phyloP scores from a whole-genome alignment of 257 asterid species.

The Osmanthus fragrans region DNA sequence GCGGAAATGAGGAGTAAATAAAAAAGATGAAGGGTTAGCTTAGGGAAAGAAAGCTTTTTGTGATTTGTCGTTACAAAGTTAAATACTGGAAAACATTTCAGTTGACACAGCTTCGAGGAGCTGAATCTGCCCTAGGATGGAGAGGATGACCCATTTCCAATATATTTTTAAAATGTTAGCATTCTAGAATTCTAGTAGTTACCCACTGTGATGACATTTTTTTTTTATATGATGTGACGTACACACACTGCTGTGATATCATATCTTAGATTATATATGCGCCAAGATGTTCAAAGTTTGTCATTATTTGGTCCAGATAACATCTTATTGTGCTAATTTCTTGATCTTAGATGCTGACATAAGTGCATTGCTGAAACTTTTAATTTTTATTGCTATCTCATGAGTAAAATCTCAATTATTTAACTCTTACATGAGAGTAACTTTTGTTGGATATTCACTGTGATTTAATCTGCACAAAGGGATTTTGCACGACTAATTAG shows the following conservation, averaged over 20 bases:
- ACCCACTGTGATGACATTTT: neutral
- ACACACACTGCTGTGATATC: neutral
- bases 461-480: neutral
- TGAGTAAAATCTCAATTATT: neutral
- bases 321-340: no score
- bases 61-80: neutral
- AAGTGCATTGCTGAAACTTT: neutral
- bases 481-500: neutral
- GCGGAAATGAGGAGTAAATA: neutral
- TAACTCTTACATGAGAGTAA: neutral
- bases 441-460: neutral
- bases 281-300: neutral
- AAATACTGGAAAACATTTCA: neutral
- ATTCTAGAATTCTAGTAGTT: neutral
- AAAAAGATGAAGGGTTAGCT: neutral
- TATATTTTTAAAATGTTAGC: neutral
- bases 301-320: neutral
- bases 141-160: neutral
- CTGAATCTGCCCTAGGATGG: neutral
- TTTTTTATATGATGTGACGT: neutral
- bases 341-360: neutral
- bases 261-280: neutral
- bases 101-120: neutral
- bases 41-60: neutral
- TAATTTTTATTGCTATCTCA: neutral